Conservation (phyloP, 345 rosid genomes). For the Populus nigra region DNA sequence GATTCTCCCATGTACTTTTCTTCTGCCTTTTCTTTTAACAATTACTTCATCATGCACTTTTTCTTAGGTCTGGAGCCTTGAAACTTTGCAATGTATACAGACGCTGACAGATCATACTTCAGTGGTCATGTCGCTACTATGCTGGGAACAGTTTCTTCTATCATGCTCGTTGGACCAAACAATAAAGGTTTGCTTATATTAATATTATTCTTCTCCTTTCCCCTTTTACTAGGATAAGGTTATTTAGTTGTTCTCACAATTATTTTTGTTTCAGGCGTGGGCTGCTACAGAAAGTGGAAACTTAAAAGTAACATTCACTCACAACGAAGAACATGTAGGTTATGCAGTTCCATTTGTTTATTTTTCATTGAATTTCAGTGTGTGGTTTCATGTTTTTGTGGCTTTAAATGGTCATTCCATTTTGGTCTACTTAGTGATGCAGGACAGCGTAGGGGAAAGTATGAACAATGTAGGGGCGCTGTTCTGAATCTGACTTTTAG, state of each 20-base stretch:
- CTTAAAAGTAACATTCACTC: slow-evolving; percentile 89
- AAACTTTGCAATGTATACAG: slow-evolving; percentile 86
- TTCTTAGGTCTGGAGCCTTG: slow-evolving; percentile 84
- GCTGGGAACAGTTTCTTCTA: slow-evolving; percentile 98
- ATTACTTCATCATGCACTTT: slow-evolving; percentile 2
- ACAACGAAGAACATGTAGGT: slow-evolving; percentile 82
- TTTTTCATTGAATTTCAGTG: slow-evolving; percentile 3
- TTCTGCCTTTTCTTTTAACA: neutral
- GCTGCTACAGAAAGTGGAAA: slow-evolving; percentile 84
- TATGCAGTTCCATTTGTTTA: slow-evolving; percentile 2
- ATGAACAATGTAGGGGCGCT: no score
- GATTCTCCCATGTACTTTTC: neutral
- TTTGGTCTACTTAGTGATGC: no score
- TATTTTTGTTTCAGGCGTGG: slow-evolving; percentile 63
- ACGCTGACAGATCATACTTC: slow-evolving; percentile 68
- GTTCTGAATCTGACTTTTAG: no score
- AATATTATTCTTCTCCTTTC: neutral
- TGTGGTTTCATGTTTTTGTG: no score
- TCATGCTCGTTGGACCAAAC: slow-evolving; percentile 94
- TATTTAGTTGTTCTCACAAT: neutral
- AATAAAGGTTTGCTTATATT: slow-evolving; percentile 54
- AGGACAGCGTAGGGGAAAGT: no score
- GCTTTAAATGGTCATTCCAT: no score
- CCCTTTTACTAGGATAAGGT: neutral
- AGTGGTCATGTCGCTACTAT: slow-evolving; percentile 93